Evolutionary conservation across 106 monocot genomes (phyloP).

Genomic region (Dendrobium nobile): DNA sequence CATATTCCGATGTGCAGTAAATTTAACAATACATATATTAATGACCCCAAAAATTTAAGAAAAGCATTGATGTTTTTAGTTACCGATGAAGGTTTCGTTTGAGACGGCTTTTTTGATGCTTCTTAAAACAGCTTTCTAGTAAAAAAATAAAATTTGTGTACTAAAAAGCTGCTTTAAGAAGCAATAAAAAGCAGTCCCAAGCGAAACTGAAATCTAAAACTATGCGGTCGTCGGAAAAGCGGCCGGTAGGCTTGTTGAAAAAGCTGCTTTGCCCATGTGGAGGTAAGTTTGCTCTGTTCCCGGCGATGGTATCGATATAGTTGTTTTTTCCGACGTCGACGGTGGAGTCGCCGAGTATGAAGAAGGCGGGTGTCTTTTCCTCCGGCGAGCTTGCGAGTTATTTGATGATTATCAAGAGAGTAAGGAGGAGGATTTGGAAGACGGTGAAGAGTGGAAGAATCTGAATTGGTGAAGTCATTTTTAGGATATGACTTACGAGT

Average conservation of each 20-base stretch:
- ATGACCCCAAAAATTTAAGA: neutral
- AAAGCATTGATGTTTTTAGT: neutral
- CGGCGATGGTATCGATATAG: conserved; percentile 14
- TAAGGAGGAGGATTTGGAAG: neutral
- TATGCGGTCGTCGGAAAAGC: conserved; percentile 17
- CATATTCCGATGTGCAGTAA: conserved; percentile 14
- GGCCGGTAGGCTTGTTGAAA: conserved; percentile 9
- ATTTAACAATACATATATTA: neutral
- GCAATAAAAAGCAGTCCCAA: too few species aligned
- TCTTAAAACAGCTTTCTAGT: too few species aligned
- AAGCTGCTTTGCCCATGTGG: conserved; percentile 14
- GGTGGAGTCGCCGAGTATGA: conserved; percentile 20
- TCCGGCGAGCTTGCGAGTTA: neutral
- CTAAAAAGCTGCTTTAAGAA: too few species aligned
- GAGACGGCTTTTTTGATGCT: too few species aligned
- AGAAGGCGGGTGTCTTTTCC: conserved; percentile 5
- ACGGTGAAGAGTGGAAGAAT: neutral
- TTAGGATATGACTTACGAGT: neutral
- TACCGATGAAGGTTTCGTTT: too few species aligned
- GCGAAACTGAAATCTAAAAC: conserved; percentile 26
- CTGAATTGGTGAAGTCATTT: neutral
- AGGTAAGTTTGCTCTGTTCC: conserved; percentile 6
- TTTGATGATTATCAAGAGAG: neutral
- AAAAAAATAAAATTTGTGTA: too few species aligned
- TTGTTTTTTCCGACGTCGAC: conserved; percentile 20